Evolutionary conservation across 495 filamentous ascomycete species (phyloP), one percentile per base, ranked within the genome.

Genomic region (Chaetomium cochliodes): DNA sequence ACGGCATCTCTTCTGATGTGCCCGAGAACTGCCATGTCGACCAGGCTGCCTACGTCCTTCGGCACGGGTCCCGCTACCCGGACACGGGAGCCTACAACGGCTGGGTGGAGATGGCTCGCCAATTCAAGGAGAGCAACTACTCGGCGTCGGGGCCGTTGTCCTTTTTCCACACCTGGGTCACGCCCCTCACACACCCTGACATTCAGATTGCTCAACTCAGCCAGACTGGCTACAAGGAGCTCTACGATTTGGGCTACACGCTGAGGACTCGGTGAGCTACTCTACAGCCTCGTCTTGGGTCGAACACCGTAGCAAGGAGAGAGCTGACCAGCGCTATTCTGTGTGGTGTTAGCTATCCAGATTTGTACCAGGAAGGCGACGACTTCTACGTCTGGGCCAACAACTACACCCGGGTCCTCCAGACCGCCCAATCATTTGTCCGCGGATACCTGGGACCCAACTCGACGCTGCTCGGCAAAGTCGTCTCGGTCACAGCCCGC

Each of bases 341-440:
- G 12, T 26, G 16, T 3, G 11, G 22, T 12, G 2, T 12, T 51
- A 52, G 50, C 62, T 84, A 86, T 63, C 84, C 84, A 16, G 62
- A 77, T n/a, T 79, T 87, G 44, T 87, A 87, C 69, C 68, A 69
- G 22, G 80, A 85, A 51, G 82, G 82, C 50, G 78, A 78, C 16
- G 77, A 78, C 0, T 86, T 86, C 74, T 69, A 78, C 8, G 72
- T 83, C 12, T 87, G 84, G 84, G 81, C 82, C 6, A 87, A 87
- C 66, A 78, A 83, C 55, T 86, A 86, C 67, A 76, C 78, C 47
- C 76, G 77, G 12, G 81, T 83, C 6, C 77, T 86, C 58, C 72
- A 85, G 72, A 79, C 82, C 67, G 79, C 84, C 33, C 73, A 79
- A 50, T 78, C 83, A 60, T 86, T 86, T 66, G 75, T 82, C 44